These are phyloP conservation scores for Geranium rotundifolium DNA, from an alignment of 345 rosid species.

Conservation along the genomic window DNA sequence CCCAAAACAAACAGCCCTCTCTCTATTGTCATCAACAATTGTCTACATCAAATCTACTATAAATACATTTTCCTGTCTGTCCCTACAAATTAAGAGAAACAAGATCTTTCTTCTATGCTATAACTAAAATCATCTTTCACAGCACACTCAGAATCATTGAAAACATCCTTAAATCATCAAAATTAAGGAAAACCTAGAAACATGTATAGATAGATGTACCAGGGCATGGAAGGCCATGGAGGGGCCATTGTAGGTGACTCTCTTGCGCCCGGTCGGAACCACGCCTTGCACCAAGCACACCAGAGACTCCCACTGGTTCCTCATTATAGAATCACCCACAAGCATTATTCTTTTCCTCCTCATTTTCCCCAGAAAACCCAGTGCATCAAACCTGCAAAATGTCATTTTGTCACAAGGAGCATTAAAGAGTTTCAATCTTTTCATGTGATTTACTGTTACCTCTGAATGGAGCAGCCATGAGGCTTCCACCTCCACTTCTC, in stretches of 20 bases:
- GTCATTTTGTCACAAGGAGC: background rate
- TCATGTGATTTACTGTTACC: constrained; percentile 24
- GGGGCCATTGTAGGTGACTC: constrained; percentile 57
- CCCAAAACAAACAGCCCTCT: no score
- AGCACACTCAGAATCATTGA: no score
- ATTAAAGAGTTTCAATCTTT: background rate
- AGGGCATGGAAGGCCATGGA: constrained; percentile 82
- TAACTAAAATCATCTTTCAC: no score
- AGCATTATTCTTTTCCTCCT: constrained; percentile 77
- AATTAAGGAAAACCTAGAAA: background rate
- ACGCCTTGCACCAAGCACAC: constrained; percentile 89
- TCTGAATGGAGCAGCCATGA: constrained; percentile 57
- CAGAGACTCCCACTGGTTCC: constrained; percentile 98
- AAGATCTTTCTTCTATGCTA: no score
- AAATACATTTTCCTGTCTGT: no score
- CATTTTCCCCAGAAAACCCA: constrained; percentile 69
- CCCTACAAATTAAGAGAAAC: no score
- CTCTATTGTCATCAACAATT: no score
- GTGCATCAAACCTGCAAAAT: constrained; percentile 63
- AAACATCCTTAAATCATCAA: background rate
- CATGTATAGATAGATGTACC: constrained; percentile 21
- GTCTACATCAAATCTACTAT: no score
- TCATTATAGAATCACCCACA: constrained; percentile 92
- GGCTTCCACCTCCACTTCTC: constrained; percentile 94
- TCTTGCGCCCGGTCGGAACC: constrained; percentile 57